Evolutionary conservation across 2,329 filamentous ascomycete species (phyloP).

Genomic region (Seiridium unicorne): DNA sequence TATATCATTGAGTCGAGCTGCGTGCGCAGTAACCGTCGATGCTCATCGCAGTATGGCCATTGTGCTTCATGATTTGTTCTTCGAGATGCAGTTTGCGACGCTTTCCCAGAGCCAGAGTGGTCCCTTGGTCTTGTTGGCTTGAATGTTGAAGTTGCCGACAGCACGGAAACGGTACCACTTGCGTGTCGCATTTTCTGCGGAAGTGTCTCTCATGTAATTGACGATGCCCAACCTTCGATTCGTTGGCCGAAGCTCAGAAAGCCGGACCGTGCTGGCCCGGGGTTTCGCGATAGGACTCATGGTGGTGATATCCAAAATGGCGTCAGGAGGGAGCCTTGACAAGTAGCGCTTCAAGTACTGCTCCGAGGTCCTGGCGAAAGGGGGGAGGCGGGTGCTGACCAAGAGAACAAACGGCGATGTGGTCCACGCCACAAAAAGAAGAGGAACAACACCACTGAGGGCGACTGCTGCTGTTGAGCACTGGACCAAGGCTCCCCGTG

Average conservation of each 20-base stretch:
- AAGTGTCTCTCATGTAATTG: constrained; percentile 32
- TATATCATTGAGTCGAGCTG: too few species aligned
- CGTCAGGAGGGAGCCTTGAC: constrained; percentile 40
- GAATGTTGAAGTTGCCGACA: constrained; percentile 33
- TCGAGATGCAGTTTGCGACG: constrained; percentile 24
- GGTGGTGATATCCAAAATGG: constrained; percentile 50
- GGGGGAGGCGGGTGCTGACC: constrained; percentile 68
- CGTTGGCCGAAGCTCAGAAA: constrained; percentile 31
- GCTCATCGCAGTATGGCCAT: background rate
- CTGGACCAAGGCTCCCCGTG: background rate
- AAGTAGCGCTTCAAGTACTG: constrained; percentile 53
- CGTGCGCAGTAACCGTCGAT: too few species aligned
- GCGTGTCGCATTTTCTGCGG: constrained; percentile 22
- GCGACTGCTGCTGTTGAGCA: constrained; percentile 40
- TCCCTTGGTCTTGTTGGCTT: constrained; percentile 23
- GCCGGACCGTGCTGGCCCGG: constrained; percentile 32
- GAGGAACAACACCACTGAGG: constrained; percentile 60
- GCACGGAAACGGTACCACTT: constrained; percentile 36
- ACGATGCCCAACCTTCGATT: constrained; percentile 34
- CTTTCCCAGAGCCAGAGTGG: constrained; percentile 35
- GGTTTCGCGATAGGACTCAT: constrained; percentile 56
- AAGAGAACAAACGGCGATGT: constrained; percentile 71
- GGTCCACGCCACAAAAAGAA: constrained; percentile 62
- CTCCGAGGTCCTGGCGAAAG: constrained; percentile 60
- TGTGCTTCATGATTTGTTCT: background rate